phyloP scores from a whole-genome alignment of 257 asterid genomes.

The Plantago ovata region DNA sequence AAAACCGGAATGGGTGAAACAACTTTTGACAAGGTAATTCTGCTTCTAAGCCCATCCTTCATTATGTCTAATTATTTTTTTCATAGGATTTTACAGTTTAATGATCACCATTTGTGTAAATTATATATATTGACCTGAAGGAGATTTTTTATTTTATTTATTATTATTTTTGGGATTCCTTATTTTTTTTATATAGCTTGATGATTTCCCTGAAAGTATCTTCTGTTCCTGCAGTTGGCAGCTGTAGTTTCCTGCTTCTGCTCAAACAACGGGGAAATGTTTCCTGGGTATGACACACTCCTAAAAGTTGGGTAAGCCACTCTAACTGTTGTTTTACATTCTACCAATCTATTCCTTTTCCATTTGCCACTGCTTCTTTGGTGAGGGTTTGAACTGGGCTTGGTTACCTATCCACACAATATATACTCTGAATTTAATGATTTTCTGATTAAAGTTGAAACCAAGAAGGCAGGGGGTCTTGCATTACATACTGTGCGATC shows the following conservation, averaged over 20 bases:
- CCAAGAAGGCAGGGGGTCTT: neutral
- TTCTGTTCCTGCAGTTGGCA: conserved; percentile 57
- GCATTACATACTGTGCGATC: neutral
- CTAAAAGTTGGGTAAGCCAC: conserved; percentile 77
- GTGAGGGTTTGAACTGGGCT: neutral
- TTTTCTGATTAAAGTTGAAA: neutral
- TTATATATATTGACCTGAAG: neutral
- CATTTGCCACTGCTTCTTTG: neutral
- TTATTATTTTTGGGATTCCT: neutral
- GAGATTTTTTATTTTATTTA: no score
- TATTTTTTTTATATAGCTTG: neutral
- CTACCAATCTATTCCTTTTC: neutral
- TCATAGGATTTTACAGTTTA: no score
- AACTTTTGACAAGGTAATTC: conserved; percentile 78
- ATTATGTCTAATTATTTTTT: conserved; percentile 7
- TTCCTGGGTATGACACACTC: conserved; percentile 87
- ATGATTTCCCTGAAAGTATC: conserved; percentile 19
- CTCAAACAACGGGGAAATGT: conserved; percentile 67
- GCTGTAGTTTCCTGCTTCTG: conserved; percentile 66
- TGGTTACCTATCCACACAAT: neutral
- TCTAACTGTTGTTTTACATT: conserved; percentile 5
- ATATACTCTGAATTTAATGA: no score
- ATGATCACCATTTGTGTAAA: neutral
- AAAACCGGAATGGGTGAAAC: conserved; percentile 98
- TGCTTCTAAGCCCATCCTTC: conserved; percentile 9